Base-by-base conservation (phyloP, 1,284 basidiomycete genomes). In the Heterobasidion occidentale region DNA sequence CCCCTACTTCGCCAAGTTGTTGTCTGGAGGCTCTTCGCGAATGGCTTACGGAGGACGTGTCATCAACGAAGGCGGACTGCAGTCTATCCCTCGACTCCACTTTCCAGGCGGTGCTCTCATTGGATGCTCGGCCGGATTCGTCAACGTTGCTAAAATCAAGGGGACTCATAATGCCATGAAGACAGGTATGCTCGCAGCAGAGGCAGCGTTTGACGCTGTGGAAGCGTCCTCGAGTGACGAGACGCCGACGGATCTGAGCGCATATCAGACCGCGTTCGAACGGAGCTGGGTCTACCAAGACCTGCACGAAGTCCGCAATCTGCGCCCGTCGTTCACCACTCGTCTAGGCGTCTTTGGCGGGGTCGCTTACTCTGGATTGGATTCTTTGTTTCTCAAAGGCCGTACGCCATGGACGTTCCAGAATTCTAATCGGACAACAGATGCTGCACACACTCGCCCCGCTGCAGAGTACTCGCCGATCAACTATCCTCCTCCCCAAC, bases 121-220 rank as follows among this genome's bases (percentile, higher is more conserved):
- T 52, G 96, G 96, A 1, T 98, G 96, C 73, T 90, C 94, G 0
- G 96, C 96, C 0, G 97, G 94, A 20, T 96, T 99, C 72, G 81
- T 99, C 58, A 99, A 99, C 73, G 84, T 98, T 14, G 90, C 95
- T 45, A 99, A 98, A 76, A 99, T 99, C 74, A 99, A 99, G 71
- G 96, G 96, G n/a, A 97, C 95, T 0, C 97, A 99, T 71, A 98
- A 96, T 60, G 95, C 96, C n/a, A 98, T 99, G 96, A 97, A 98
- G 77, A 92, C 89, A 48, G 96, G 96, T 19, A 98, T 98, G 88
- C 77, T 98, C 19, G 96, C 95, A 38, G 97, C 93, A 2, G 96
- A 99, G 70, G 79, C 90, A 0, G 91, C 92, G 0, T 93, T 81
- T 64, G 79, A 86, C 8, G 83, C 83, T 1, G 72, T 95, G 60